phyloP scores from a whole-genome alignment of 306 rosid species.

The Cercis canadensis region DNA sequence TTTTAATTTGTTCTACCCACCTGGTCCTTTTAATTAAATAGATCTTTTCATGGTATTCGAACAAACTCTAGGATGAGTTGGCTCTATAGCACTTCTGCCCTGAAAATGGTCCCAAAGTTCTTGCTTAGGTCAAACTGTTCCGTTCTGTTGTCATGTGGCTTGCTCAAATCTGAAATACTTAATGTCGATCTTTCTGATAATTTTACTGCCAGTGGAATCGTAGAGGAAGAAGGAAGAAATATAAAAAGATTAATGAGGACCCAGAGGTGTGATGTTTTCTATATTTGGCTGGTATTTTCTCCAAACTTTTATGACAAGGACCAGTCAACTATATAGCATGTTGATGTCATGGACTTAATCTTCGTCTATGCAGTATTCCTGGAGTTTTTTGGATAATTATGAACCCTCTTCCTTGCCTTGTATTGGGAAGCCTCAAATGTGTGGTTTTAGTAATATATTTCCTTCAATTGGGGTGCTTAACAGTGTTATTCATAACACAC shows the following conservation, averaged over 20 bases:
- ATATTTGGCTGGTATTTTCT: not conserved
- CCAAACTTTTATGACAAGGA: not conserved
- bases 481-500: too few relatives aligned
- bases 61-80: conserved; percentile 7
- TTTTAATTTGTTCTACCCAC: too few relatives aligned
- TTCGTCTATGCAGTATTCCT: conserved; percentile 11
- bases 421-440: not conserved
- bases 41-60: not conserved
- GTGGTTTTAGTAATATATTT: conserved; percentile 3
- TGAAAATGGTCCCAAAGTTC: conserved; percentile 15
- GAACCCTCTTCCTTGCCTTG: not conserved
- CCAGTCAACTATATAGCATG: not conserved
- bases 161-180: conserved; percentile 30
- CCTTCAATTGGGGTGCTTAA: not conserved
- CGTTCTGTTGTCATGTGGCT: conserved; percentile 13
- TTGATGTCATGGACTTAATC: conserved; percentile 20
- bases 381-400: conserved; percentile 13
- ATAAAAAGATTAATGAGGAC: conserved; percentile 34
- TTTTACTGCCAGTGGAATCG: conserved; percentile 29
- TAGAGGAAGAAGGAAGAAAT: conserved; percentile 45
- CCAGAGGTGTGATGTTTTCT: not conserved
- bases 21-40: not conserved
- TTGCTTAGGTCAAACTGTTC: conserved; percentile 26
- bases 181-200: conserved; percentile 36
- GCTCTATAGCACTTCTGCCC: conserved; percentile 5